Percentiles rank a stretch among this genome's conserved stretches.
Conservation (phyloP, 805 yeast species). For the Candida lessepsii region DNA sequence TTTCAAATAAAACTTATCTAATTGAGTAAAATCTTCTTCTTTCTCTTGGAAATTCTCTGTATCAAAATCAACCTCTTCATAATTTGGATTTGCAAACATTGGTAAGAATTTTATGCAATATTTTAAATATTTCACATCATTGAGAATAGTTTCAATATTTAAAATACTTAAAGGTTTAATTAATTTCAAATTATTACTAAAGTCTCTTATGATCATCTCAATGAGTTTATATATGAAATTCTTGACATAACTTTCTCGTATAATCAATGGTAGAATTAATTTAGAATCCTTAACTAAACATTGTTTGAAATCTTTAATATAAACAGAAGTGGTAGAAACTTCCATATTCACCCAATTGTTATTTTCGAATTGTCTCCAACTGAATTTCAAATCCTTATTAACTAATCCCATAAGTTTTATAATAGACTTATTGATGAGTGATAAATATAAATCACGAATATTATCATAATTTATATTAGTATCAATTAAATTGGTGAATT, state of each 20-base stretch:
- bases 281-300: constrained; percentile 46
- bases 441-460: constrained; percentile 56
- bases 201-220: constrained; percentile 58
- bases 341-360: constrained; percentile 65
- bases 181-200: constrained; percentile 54
- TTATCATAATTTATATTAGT: constrained; percentile 51
- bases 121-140: constrained; percentile 70
- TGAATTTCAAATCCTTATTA: constrained; percentile 57
- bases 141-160: constrained; percentile 76
- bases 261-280: constrained; percentile 54
- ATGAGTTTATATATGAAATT: constrained; percentile 74
- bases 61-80: constrained; percentile 21
- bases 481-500: constrained; percentile 41
- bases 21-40: not conserved
- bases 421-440: constrained; percentile 57
- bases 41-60: constrained; percentile 14
- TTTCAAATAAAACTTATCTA: constrained; percentile 33
- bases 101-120: constrained; percentile 49
- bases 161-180: constrained; percentile 65
- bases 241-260: constrained; percentile 68
- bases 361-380: constrained; percentile 84
- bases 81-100: constrained; percentile 36
- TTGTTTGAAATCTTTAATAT: constrained; percentile 56
- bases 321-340: constrained; percentile 71
- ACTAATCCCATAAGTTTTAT: constrained; percentile 56